A percentile compares a stretch with the other conserved stretches of the same genome.
These are phyloP conservation scores for Madurella fahalii DNA, from an alignment of 2,329 filamentous ascomycete species.

Conservation along the genomic window DNA sequence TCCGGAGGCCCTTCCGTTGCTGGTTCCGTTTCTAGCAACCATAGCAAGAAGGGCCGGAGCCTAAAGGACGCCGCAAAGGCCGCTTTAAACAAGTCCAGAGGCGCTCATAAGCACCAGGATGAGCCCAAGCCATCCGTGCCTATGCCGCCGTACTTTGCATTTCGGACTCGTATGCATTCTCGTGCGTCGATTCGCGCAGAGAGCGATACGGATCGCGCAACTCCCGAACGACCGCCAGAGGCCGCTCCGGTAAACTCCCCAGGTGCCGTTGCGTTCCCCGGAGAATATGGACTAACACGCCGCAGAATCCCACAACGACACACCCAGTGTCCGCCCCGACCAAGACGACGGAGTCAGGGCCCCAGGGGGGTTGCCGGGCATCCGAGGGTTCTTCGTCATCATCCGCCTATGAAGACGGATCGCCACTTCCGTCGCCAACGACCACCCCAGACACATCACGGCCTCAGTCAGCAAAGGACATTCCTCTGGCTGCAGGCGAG, in stretches of 20 bases:
- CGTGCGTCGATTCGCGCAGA: constrained; percentile 1
- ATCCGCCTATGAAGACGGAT: constrained; percentile 39
- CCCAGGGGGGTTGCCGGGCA: constrained; percentile 16
- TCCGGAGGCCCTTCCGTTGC: constrained; percentile 13
- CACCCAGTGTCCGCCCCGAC: neutral
- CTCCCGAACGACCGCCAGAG: neutral
- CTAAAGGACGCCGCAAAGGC: constrained; percentile 36
- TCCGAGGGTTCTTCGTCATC: constrained; percentile 39
- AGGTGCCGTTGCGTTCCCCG: neutral
- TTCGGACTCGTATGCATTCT: constrained; percentile 18
- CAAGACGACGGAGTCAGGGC: constrained; percentile 11
- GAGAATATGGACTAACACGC: neutral
- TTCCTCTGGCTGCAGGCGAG: constrained; percentile 23
- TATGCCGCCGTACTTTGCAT: constrained; percentile 15
- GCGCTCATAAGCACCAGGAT: neutral
- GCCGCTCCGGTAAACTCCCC: neutral
- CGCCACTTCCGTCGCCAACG: constrained; percentile 35
- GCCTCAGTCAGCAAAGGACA: constrained; percentile 40
- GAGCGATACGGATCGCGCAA: neutral
- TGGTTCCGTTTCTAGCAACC: constrained; percentile 9
- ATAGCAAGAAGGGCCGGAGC: constrained; percentile 30
- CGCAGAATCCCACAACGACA: neutral
- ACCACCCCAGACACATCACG: constrained; percentile 41
- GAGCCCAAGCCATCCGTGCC: constrained; percentile 11
- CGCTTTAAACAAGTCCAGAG: constrained; percentile 28